These are phyloP conservation scores for Lasiodiplodia theobromae DNA, from an alignment of 2,329 filamentous ascomycete species.

Conservation along the genomic window DNA sequence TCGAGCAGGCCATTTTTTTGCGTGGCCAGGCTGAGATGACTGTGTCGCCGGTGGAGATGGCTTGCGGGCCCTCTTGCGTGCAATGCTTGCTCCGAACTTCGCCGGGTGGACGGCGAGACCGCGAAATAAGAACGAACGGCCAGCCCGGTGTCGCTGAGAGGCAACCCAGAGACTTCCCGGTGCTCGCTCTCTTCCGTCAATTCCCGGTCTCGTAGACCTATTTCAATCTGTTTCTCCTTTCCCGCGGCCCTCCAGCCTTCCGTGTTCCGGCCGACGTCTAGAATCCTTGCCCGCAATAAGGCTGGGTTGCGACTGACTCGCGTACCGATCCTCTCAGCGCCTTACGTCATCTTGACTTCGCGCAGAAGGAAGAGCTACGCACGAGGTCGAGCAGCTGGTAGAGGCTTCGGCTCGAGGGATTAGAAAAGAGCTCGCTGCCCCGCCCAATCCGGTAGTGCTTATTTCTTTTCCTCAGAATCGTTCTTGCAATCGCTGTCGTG, in stretches of 20 bases:
- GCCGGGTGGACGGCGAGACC: constrained; percentile 11
- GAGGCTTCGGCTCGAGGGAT: too few relatives aligned
- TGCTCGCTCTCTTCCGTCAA: background rate
- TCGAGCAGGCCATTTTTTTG: constrained; percentile 7
- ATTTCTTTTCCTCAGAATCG: background rate
- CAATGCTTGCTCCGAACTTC: constrained; percentile 30
- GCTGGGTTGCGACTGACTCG: constrained; percentile 23
- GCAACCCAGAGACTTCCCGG: background rate
- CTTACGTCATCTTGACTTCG: constrained; percentile 26
- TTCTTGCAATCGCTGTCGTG: background rate
- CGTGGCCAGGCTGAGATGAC: constrained; percentile 21
- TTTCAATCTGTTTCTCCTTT: background rate
- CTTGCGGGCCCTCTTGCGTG: constrained; percentile 24
- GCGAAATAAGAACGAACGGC: background rate
- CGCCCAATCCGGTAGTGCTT: background rate
- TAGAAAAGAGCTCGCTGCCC: background rate
- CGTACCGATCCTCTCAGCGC: background rate
- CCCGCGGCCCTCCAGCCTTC: background rate
- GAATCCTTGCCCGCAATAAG: background rate
- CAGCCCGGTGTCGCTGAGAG: constrained; percentile 3
- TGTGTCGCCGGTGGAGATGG: constrained; percentile 21
- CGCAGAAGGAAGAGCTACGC: background rate
- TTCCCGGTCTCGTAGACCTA: background rate
- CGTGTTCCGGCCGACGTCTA: constrained; percentile 16
- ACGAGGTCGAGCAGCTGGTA: background rate